These are phyloP conservation scores for Prototheca wickerhamii DNA, from an alignment of 163 green algal genomes.

Conservation along the genomic window DNA sequence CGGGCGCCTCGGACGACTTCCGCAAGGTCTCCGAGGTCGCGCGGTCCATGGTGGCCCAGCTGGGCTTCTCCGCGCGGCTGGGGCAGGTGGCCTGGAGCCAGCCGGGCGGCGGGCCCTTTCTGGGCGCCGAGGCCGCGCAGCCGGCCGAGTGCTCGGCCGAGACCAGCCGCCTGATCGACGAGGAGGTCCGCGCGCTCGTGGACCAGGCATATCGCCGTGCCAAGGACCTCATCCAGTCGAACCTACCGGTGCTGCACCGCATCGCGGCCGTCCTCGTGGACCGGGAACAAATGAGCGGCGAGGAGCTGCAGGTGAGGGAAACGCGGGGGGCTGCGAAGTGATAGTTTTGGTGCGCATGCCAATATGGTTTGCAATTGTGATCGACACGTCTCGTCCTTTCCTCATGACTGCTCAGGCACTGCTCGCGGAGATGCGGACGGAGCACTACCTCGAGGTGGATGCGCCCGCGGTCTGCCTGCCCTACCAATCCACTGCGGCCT, in stretches of 20 bases:
- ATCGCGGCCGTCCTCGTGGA: constrained; percentile 88
- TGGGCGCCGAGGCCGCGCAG: constrained; percentile 76
- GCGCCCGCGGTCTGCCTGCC: constrained; percentile 60
- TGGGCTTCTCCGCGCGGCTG: constrained; percentile 86
- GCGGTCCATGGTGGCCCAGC: constrained; percentile 92
- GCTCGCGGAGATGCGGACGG: constrained; percentile 70
- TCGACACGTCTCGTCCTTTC: too few relatives aligned
- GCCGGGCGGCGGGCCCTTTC: constrained; percentile 70
- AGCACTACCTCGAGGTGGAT: constrained; percentile 80
- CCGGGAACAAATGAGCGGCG: constrained; percentile 92
- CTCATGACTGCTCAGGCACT: constrained; percentile 63
- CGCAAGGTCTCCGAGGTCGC: constrained; percentile 89
- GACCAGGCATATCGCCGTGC: constrained; percentile 49
- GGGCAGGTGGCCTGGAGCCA: constrained; percentile 87
- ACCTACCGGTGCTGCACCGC: constrained; percentile 85
- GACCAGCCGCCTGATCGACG: constrained; percentile 93
- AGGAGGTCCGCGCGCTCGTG: constrained; percentile 60
- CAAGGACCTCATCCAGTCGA: constrained; percentile 56
- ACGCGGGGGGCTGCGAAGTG: neutral
- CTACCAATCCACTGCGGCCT: constrained; percentile 34
- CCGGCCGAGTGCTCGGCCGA: constrained; percentile 59
- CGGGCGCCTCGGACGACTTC: constrained; percentile 83
- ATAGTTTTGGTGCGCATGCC: too few relatives aligned
- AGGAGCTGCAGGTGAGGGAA: constrained; percentile 70
- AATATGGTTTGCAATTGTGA: constrained; percentile 15